Evolutionary conservation across 768 basidiomycete species (phyloP), one percentile per base, ranked within the genome.

Genomic region (Podaxis rugospora): DNA sequence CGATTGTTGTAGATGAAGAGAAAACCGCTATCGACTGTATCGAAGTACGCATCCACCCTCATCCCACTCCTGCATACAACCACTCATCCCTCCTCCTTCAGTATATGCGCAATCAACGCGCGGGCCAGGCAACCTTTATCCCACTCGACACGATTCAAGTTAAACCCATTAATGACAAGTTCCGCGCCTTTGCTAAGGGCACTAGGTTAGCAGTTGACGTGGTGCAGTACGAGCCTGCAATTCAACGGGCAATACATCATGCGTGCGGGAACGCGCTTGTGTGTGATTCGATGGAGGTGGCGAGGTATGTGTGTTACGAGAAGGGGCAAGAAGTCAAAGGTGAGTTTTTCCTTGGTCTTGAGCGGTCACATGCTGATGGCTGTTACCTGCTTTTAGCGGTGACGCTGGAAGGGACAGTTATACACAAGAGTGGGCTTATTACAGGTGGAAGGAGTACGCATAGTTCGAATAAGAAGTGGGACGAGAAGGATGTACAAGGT

Each of bases 21-120:
- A 94, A 92, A 74, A 95, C 92, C 1, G 97, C 93, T 1, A 97
- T 98, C 59, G 93, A 95, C 66, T 98, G 96, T 71, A 98, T 98
- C 67, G 94, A 98, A 80, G 93, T 92, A 63, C 50, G 77, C 28
- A 18, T 25, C 49, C 32, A 7, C 32, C 27, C n/a, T 51, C 51
- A 32, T 21, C 39, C 50, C 35, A 44, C 51, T n/a, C 27, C 16
- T 14, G 25, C 62, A 27, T 32, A 6, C 32, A 25, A 16, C 39
- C 32, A 32, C 35, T 37, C 37, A 56, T 35, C 49, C 65, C 44
- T 52, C 51, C 5, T n/a, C 21, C n/a, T 56, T 1, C 66, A 95
- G 90, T 98, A 97, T 72, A 85, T 99, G 85, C 89, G 94, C 63
- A 95, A 90, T 62, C 94, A 97, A 73, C 90, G 95, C 37, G 87